These are phyloP conservation scores for Coprinopsis cinerea DNA, from an alignment of 768 basidiomycete species.

Conservation along the genomic window DNA sequence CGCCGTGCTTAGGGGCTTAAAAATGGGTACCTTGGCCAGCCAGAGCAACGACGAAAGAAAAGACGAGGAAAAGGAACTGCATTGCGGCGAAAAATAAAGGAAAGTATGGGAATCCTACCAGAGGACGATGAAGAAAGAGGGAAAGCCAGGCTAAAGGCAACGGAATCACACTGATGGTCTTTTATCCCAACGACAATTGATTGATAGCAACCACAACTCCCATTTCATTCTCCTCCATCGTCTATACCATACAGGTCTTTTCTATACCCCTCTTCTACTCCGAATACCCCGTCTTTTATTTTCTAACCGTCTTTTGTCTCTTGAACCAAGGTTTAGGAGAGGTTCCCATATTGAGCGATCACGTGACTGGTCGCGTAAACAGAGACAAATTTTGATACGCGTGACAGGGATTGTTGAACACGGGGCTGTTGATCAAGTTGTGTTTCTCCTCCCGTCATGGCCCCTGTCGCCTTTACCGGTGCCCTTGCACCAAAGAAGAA, in stretches of 20 bases:
- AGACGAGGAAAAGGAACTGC: conserved; percentile 24
- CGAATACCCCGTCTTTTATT: too few species aligned
- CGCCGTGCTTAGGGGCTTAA: not conserved
- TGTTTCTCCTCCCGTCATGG: conserved; percentile 29
- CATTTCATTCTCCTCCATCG: not conserved
- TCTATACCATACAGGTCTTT: too few species aligned
- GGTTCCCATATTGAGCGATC: too few species aligned
- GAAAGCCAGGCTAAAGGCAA: conserved; percentile 1
- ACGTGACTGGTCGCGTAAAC: conserved; percentile 29
- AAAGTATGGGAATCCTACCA: conserved; percentile 21
- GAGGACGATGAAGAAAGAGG: conserved; percentile 16
- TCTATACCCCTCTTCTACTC: too few species aligned
- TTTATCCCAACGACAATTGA: not conserved
- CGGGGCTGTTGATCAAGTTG: conserved; percentile 11
- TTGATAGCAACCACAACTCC: not conserved
- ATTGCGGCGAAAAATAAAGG: conserved; percentile 19
- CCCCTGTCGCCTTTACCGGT: conserved; percentile 41
- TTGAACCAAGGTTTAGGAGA: too few species aligned
- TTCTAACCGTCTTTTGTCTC: too few species aligned
- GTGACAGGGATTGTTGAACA: conserved; percentile 19
- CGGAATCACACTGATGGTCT: not conserved
- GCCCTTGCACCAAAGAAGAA: conserved; percentile 63
- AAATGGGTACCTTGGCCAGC: conserved; percentile 49
- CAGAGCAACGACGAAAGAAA: conserved; percentile 38
- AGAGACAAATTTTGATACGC: conserved; percentile 17